Base-by-base conservation (phyloP, 2,329 filamentous ascomycete genomes). In the Neopestalotiopsis rosae region DNA sequence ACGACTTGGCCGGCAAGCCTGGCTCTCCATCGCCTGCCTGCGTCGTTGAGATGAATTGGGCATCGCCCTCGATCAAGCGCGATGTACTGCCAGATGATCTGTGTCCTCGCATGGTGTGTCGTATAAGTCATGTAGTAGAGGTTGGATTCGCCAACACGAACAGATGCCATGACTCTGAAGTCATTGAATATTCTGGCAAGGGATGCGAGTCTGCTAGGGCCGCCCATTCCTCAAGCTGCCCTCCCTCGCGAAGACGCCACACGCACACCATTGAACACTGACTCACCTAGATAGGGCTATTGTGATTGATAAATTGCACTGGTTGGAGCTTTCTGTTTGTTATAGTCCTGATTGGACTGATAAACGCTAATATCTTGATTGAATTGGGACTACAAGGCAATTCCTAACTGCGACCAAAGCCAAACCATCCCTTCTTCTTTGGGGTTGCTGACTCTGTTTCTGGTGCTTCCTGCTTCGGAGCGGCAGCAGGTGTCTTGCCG, bases 381-480 rank as follows among this genome's bases (percentile, higher is more conserved):
- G 14, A 52, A 17, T n/a, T 52, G 45, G 17, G n/a, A 52, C 45
- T 52, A 52, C 17, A 2, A 52, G 45, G 45, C 45, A 14, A 14
- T 32, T 40, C 17, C 74, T 67, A 66, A 67, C 72, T 76, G 88
- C 88, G 81, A 59, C 87, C 87, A 77, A 94, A 94, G 0, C 92
- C 90, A 80, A 95, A 95, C 92, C 92, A 95, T 24, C 92, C 91
- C 76, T 86, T 91, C 84, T 91, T 93, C 72, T 87, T 84, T 65
- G 86, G 84, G 64, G 75, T 72, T 30, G 73, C 56, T 20, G 68
- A 81, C 73, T 85, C 84, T 62, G 75, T 71, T 30, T 72, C 58
- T 20, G 68, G 82, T 73, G 85, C 57, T 75, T 68, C 58, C 76
- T 72, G 69, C 52, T 77, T 73, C 4, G 73, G 72, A 13, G 78